phyloP scores from a whole-genome alignment of 352 stramenopile species.

The Phytopythium aichiense region DNA sequence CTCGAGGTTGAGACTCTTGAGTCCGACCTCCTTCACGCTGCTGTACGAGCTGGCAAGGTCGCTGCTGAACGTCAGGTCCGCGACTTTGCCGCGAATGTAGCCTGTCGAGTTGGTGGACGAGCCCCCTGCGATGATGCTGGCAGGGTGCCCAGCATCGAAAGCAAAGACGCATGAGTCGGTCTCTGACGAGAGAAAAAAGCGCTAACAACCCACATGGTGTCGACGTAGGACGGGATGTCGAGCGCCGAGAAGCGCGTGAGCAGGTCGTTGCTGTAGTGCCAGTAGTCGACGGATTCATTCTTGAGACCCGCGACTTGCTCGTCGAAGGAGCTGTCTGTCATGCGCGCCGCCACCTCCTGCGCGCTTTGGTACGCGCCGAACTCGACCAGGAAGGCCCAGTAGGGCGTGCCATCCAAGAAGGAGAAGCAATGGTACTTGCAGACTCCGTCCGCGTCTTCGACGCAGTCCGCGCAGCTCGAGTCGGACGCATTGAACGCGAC shows the following conservation, averaged over 20 bases:
- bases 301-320: not conserved
- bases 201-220: not conserved
- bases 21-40: not conserved
- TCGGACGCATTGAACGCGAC: conserved; percentile 1
- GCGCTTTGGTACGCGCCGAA: not conserved
- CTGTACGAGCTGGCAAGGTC: conserved; percentile 1
- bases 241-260: not conserved
- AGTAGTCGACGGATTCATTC: not conserved
- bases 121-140: not conserved
- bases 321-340: conserved; percentile 1
- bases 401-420: not conserved
- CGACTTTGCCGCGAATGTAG: conserved; percentile 6
- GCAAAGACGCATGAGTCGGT: not conserved
- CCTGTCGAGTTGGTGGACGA: not conserved
- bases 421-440: conserved; percentile 4
- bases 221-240: not conserved
- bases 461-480: not conserved
- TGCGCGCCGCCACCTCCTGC: not conserved
- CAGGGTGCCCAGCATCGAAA: not conserved
- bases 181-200: not conserved
- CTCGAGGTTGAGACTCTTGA: conserved; percentile 2
- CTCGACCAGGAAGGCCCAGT: conserved; percentile 1
- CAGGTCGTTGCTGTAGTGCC: not conserved
- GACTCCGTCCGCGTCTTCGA: not conserved
- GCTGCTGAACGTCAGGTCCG: not conserved